Percentiles rank a stretch among this genome's conserved stretches.
These are phyloP conservation scores for Turnera subulata DNA, from an alignment of 345 rosid species.

Conservation along the genomic window DNA sequence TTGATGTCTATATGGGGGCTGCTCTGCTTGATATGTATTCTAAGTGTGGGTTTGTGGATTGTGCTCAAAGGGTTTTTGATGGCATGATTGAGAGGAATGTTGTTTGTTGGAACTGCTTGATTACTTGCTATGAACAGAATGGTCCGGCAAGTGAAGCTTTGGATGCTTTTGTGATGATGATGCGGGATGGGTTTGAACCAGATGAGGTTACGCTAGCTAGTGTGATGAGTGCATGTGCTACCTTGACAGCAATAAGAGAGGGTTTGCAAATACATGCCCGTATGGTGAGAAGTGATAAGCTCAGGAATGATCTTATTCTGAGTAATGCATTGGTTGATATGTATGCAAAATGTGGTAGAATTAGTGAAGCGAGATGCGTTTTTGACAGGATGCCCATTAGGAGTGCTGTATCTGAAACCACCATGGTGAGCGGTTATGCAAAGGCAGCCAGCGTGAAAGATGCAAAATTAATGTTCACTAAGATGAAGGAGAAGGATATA, in stretches of 20 bases:
- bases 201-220: constrained; percentile 85
- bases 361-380: constrained; percentile 53
- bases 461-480: constrained; percentile 66
- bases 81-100: constrained; percentile 52
- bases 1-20: constrained; percentile 64
- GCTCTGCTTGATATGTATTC: constrained; percentile 38
- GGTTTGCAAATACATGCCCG: constrained; percentile 67
- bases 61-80: constrained; percentile 57
- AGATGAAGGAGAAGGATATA: constrained; percentile 68
- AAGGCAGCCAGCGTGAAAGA: constrained; percentile 62
- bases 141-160: constrained; percentile 67
- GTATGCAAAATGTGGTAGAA: constrained; percentile 19
- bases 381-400: constrained; percentile 65
- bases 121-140: constrained; percentile 82
- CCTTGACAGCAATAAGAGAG: constrained; percentile 46
- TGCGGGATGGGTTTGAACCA: constrained; percentile 41
- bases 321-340: constrained; percentile 42
- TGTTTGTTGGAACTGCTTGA: constrained; percentile 91
- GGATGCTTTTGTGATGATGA: constrained; percentile 57
- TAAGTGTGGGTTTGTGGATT: constrained; percentile 21
- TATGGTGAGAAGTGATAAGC: constrained; percentile 46
- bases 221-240: constrained; percentile 83
- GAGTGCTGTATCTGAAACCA: constrained; percentile 66
- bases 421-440: constrained; percentile 82
- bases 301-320: constrained; percentile 62